phyloP scores from a whole-genome alignment of 441 rosid genomes.

The Populus trichocarpa region DNA sequence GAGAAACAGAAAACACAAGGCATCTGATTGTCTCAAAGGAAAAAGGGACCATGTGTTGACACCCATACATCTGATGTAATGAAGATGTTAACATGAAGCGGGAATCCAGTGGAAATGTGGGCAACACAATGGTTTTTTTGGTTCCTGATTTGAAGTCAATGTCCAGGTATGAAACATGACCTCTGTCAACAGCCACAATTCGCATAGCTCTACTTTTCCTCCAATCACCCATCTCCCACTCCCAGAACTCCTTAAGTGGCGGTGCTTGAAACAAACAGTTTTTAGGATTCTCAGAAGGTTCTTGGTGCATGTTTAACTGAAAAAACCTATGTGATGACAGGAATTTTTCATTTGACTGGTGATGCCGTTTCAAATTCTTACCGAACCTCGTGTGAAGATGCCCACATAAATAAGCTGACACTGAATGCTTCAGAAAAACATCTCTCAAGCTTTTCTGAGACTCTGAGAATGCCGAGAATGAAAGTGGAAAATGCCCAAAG shows the following conservation, averaged over 20 bases:
- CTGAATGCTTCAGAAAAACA: conserved; percentile 72
- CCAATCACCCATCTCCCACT: conserved; percentile 99
- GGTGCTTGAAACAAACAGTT: conserved; percentile 68
- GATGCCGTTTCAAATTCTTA: conserved; percentile 81
- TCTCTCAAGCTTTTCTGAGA: conserved; percentile 65
- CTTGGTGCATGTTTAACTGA: conserved; percentile 67
- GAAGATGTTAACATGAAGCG: conserved; percentile 81
- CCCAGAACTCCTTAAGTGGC: conserved; percentile 73
- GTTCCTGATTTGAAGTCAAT: conserved; percentile 55
- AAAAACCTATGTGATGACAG: conserved; percentile 45
- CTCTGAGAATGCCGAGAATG: conserved; percentile 62
- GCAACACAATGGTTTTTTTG: conserved; percentile 60
- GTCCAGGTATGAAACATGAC: conserved; percentile 80
- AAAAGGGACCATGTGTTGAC: conserved; percentile 65
- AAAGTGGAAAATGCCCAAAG: conserved; percentile 92
- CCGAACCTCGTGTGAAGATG: conserved; percentile 90
- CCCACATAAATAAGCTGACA: conserved; percentile 81
- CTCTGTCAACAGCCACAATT: conserved; percentile 79
- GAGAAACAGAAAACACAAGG: conserved; percentile 72
- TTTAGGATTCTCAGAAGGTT: conserved; percentile 28
- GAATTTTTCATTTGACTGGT: conserved; percentile 35
- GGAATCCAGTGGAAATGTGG: conserved; percentile 89
- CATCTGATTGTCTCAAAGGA: conserved; percentile 75
- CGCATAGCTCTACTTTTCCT: conserved; percentile 79
- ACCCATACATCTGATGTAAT: conserved; percentile 52